Base-by-base conservation (phyloP, 2,329 filamentous ascomycete genomes). In the Nemania abortiva region DNA sequence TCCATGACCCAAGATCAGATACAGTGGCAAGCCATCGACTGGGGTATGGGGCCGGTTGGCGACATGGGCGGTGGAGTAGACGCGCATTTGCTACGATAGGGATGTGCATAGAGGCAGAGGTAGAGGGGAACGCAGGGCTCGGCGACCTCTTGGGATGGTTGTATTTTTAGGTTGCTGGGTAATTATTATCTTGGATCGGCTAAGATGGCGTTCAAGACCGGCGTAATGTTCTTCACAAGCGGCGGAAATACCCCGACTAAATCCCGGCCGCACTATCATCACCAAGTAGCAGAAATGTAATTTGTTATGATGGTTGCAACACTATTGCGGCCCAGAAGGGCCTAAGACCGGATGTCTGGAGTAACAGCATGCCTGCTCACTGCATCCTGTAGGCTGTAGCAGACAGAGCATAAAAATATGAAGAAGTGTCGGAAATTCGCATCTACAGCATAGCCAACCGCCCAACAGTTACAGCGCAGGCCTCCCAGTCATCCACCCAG, bases 1-100 rank as follows among this genome's bases (percentile, higher is more conserved):
- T 62, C 62, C 20, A 69, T 69, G 63, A 60, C 68, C 37, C 72
- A 74, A 66, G 73, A 73, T 63, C 66, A 61, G 22, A 70, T 74
- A 47, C 66, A 73, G 63, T 74, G 72, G 73, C 74, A 74, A 63
- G 57, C 70, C 42, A 64, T 74, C 13, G 70, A 73, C 63, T 69
- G 71, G 69, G 73, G 70, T 69, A 62, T 67, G 47, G 72, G 72
- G 37, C 42, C 64, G 15, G 65, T 74, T 65, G 66, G 64, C 54
- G 67, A 72, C 53, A 67, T 72, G 42, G 42, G 66, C 47, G 29
- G 52, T 29, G 57, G 55, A 64, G 65, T 66, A 42, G 37, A 63
- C 29, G 39, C 52, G 27, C 18, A 34, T 27, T 7, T 58, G 39
- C 24, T 53, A 39, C 49, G 27, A 54, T 49, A 63, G 47, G 57